Base-by-base conservation (phyloP, 768 basidiomycete genomes). In the Podaxis pistillaris region DNA sequence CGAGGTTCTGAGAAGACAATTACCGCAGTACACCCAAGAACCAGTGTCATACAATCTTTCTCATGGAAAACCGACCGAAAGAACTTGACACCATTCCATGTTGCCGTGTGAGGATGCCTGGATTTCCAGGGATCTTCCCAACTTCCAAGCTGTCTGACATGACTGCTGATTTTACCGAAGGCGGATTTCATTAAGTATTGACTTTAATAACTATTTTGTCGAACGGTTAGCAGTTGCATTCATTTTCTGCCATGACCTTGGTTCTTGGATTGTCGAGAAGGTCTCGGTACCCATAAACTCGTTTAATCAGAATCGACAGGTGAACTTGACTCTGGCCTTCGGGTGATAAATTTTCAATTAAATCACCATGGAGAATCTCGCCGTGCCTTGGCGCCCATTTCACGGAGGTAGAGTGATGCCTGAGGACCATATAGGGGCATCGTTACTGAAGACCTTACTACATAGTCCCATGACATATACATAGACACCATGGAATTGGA, bases 261-360 rank as follows among this genome's bases (percentile, higher is more conserved):
- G 12, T 50, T 50, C 26, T 15, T 50, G 30, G 30, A 33, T 9
- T 9, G 1, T 33, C 47, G 49, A 26, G 26, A 28, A 50, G 19
- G 19, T 47, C 41, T 55, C 60, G 44, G 58, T 50, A 30, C 37
- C 44, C 47, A 51, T 51, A 22, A 49, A 54, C 26, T 19, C 15
- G 13, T 28, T 19, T 8, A 5, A 19, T 24, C 30, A 17, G 30
- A 30, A n/a, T 12, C 22, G 22, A 50, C 9, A 24, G 26, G 8
- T 24, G 24, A n/a, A 50, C 12, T 26, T 7, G 17, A 28, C 24
- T 15, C n/a, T n/a, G 17, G 28, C 19, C 30, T 55, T 24, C 28
- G 30, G 19, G 50, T 33, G 33, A 30, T 28, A 26, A 62, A 62
- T 47, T 47, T 62, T 56, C 33, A 36, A 62, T 62, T 41, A 62